These are phyloP conservation scores for Mucor circinelloides DNA, from an alignment of 371 early-diverging fungal genomes.

Conservation along the genomic window DNA sequence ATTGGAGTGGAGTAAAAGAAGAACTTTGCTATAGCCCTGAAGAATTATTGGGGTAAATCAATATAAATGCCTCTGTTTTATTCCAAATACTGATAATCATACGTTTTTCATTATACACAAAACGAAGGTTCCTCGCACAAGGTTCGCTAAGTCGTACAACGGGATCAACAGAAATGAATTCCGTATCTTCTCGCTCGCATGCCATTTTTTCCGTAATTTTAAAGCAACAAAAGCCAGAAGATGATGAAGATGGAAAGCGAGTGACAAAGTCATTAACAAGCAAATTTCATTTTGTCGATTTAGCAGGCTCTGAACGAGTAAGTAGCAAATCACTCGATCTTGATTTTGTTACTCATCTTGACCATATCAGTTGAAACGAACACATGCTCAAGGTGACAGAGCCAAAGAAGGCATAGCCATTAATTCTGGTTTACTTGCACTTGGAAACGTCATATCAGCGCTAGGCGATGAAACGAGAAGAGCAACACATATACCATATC, in stretches of 20 bases:
- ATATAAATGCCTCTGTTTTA: not conserved
- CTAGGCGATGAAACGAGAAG: slow-evolving; percentile 73
- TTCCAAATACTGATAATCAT: not conserved
- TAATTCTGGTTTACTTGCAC: slow-evolving; percentile 94
- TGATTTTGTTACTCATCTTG: not conserved
- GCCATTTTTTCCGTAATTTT: slow-evolving; percentile 95
- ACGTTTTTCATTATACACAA: not conserved
- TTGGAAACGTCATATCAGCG: slow-evolving; percentile 99
- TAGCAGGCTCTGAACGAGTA: slow-evolving; percentile 97
- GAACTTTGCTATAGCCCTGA: slow-evolving; percentile 68
- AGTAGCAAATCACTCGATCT: not conserved
- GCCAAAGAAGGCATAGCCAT: slow-evolving; percentile 97
- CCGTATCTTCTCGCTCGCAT: slow-evolving; percentile 91
- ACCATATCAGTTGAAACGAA: slow-evolving; percentile 79
- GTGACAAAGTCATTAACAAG: slow-evolving; percentile 25
- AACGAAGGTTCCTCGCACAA: slow-evolving; percentile 54
- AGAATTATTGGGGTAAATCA: slow-evolving; percentile 65
- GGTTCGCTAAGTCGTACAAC: slow-evolving; percentile 86
- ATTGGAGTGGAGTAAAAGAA: slow-evolving; percentile 86
- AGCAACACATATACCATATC: slow-evolving; percentile 87
- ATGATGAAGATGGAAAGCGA: slow-evolving; percentile 26
- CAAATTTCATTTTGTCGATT: slow-evolving; percentile 98
- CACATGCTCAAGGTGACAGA: slow-evolving; percentile 90
- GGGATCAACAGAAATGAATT: slow-evolving; percentile 96
- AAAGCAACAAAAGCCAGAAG: slow-evolving; percentile 60